Base-by-base conservation (phyloP, 2,329 filamentous ascomycete species). In the Triangularia setosa region DNA sequence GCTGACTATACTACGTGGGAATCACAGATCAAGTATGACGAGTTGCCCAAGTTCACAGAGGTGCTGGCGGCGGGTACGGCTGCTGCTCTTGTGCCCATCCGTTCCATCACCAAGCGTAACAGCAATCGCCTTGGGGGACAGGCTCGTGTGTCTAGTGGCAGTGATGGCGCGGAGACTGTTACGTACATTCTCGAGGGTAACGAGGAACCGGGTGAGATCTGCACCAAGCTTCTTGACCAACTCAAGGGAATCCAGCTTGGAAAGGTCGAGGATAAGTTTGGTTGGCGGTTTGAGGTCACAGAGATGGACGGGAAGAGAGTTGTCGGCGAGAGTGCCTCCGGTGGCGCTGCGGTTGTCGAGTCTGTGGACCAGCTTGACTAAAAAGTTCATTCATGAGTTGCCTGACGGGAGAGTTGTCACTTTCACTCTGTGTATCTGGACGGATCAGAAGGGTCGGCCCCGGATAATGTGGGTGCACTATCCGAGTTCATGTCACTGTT, bases 1-100 rank as follows among this genome's bases (percentile, higher is more conserved):
- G 16, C 8, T 24, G 27, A 23, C 53, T 61, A n/a, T 59, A 27
- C 23, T 52, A 23, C 9, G 25, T 33, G 7, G 33, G n/a, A n/a
- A n/a, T 16, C 23, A 61, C 59, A 72, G 54, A 80, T 86, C 63
- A 75, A 79, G 30, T 90, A 90, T 74, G 80, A 83, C 7, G 88
- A 91, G 72, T 78, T 91, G 52, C 70, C 75, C 5, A 75, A 79
- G 16, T 92, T 93, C 74, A 80, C 80, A 54, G 94, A 98, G 78
- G 88, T 99, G 60, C 88, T 97, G 78, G 95, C 94, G 3, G 93
- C 93, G 2, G 94, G 94, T 1, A 98, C 94, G 0, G 94, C 94
- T 0, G 94, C 93, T 0, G 91, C 92, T 0, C 82, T 99, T 61
- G 93, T 98, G 2, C 94, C 94, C 1, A 95, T 97, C 77, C 90